These are phyloP conservation scores for Fraxinus ornus DNA, from an alignment of 305 asterid species.

Conservation along the genomic window DNA sequence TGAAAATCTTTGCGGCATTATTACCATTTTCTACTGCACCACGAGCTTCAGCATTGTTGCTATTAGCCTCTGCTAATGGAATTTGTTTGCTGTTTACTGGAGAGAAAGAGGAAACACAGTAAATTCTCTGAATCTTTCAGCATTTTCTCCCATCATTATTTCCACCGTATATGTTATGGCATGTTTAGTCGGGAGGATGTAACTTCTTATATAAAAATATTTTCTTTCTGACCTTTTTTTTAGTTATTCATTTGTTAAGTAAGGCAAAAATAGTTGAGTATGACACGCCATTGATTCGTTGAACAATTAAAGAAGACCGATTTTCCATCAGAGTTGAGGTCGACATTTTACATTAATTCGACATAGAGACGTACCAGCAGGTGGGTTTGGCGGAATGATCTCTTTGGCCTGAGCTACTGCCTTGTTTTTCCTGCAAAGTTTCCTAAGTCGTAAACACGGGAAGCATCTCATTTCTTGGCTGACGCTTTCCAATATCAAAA, in stretches of 20 bases:
- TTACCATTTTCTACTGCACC: slow-evolving; percentile 26
- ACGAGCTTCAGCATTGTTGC: slow-evolving; percentile 15
- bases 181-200: not conserved
- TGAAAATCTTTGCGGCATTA: slow-evolving; percentile 46
- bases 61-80: slow-evolving; percentile 24
- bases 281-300: not conserved
- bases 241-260: not conserved
- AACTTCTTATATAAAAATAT: not conserved
- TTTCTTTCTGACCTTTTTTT: not conserved
- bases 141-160: not conserved
- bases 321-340: not conserved
- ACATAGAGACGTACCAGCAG: slow-evolving; percentile 34
- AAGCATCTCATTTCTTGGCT: slow-evolving; percentile 75
- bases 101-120: slow-evolving; percentile 18
- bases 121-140: not conserved
- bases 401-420: slow-evolving; percentile 47
- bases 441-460: slow-evolving; percentile 65
- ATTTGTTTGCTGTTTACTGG: slow-evolving; percentile 30
- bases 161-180: not conserved
- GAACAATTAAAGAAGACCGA: not conserved
- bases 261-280: not conserved
- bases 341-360: not conserved
- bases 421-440: slow-evolving; percentile 26
- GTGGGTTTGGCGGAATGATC: slow-evolving; percentile 29
- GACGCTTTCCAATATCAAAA: not conserved